Evolutionary conservation across 1,284 basidiomycete species (phyloP), one percentile per base, ranked within the genome.

Genomic region (Cutaneotrichosporon cutaneum): DNA sequence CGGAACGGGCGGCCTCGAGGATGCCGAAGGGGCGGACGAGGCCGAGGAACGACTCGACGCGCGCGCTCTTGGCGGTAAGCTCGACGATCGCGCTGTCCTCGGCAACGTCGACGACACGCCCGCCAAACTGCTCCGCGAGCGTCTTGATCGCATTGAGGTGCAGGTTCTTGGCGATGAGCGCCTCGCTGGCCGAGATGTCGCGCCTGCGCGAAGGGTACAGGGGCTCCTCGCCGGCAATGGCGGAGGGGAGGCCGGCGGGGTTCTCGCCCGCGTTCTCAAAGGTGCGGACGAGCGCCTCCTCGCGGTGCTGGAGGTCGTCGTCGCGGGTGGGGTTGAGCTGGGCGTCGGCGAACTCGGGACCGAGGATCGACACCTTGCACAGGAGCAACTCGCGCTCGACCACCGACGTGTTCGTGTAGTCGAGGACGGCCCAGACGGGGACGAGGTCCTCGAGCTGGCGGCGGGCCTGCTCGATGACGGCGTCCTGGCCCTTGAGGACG

Each of bases 21-120:
- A 99, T 87, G 51, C 96, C 96, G 75, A 95, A 99, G 6, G 95
- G 95, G 76, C 94, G 88, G 68, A 99, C 83, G 52, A 99, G 82
- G 69, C 86, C 88, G 72, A 99, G 82, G 83, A 99, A 98, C 21
- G 93, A 92, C 74, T 99, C 91, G 56, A 98, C 90, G 47, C 95
- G 84, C 48, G 84, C 82, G 58, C 90, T 92, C 84, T 99, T 99
- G 55, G 90, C 96, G 24, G 90, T 89, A 79, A 98, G 82, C 82
- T 99, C 95, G 53, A 99, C 90, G 66, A 98, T 97, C 53, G 95
- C 88, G 73, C 88, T 90, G 73, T 95, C 88, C 77, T 94, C 91
- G 78, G 90, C 91, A 59, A 99, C 88, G 78, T 99, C 96, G 48
- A 98, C 94, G 62, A 99, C 87, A 70, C 88, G 88, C 9, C 91